Conservation (phyloP, 371 early-diverging fungal species). For the Mucor racemosus region DNA sequence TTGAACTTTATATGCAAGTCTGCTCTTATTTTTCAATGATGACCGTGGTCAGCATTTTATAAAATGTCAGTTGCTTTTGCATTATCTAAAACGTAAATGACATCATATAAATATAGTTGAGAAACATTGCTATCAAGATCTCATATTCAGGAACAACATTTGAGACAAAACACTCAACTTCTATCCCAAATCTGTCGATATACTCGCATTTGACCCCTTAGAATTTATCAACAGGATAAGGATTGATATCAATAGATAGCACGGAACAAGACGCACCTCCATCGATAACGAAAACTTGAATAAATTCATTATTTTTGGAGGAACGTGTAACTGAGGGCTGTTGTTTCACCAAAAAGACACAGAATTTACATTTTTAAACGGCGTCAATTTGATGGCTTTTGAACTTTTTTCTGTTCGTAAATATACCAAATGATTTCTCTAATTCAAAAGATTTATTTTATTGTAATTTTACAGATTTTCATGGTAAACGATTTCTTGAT, state of each 20-base stretch:
- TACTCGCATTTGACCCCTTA: too few species aligned
- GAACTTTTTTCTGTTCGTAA: background rate
- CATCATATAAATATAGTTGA: background rate
- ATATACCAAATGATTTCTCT: background rate
- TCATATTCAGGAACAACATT: background rate
- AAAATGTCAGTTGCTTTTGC: background rate
- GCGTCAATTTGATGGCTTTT: constrained; percentile 1
- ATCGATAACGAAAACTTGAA: background rate
- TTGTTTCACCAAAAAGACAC: constrained; percentile 2
- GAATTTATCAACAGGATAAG: background rate
- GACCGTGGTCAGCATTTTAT: background rate
- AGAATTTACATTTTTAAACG: background rate
- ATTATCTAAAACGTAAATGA: background rate
- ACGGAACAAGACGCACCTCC: background rate
- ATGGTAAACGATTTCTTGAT: too few species aligned
- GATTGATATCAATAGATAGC: background rate
- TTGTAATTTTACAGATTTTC: too few species aligned
- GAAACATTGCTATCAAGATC: background rate
- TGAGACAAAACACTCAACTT: background rate
- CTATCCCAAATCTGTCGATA: too few species aligned
- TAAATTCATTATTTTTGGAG: background rate
- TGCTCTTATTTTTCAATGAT: background rate
- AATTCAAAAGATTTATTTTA: too few species aligned
- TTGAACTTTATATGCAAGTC: background rate
- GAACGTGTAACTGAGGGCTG: background rate